phyloP scores from a whole-genome alignment of 1,139 yeast genomes.

The Pichia sp. region DNA sequence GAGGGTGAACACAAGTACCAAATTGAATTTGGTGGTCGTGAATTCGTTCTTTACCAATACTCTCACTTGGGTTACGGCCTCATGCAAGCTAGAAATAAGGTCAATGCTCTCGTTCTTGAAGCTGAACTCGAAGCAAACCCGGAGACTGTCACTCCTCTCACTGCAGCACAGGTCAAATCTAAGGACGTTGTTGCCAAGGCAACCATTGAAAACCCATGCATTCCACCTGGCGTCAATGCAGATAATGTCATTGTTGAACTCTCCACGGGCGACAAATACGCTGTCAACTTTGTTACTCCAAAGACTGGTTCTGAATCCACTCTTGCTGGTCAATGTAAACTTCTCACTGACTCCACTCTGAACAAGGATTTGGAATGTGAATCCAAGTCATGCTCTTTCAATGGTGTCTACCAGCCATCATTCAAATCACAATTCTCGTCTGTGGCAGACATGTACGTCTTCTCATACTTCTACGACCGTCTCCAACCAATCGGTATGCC shows the following conservation, averaged over 20 bases:
- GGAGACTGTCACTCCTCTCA: slow-evolving; percentile 25
- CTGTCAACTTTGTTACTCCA: slow-evolving; percentile 73
- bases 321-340: slow-evolving; percentile 72
- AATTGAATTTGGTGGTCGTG: slow-evolving; percentile 71
- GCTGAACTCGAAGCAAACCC: slow-evolving; percentile 40
- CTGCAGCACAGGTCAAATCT: slow-evolving; percentile 31
- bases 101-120: slow-evolving; percentile 55
- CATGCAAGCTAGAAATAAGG: slow-evolving; percentile 85
- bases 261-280: slow-evolving; percentile 40
- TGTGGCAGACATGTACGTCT: slow-evolving; percentile 71
- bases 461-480: slow-evolving; percentile 92
- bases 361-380: slow-evolving; percentile 77
- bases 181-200: slow-evolving; percentile 32
- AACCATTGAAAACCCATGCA: slow-evolving; percentile 68
- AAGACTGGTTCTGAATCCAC: slow-evolving; percentile 30
- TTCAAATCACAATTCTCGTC: slow-evolving; percentile 65
- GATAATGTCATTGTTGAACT: slow-evolving; percentile 52
- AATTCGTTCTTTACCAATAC: slow-evolving; percentile 82
- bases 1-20: slow-evolving; percentile 88
- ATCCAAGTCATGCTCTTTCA: slow-evolving; percentile 83
- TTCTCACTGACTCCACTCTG: slow-evolving; percentile 71
- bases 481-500: slow-evolving; percentile 96
- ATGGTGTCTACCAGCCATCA: slow-evolving; percentile 96
- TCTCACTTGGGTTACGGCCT: slow-evolving; percentile 95
- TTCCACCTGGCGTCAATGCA: slow-evolving; percentile 62